Percentiles rank a stretch among this genome's conserved stretches.
Conservation (phyloP, 495 filamentous ascomycete genomes). For the Penicillium riverlandense region DNA sequence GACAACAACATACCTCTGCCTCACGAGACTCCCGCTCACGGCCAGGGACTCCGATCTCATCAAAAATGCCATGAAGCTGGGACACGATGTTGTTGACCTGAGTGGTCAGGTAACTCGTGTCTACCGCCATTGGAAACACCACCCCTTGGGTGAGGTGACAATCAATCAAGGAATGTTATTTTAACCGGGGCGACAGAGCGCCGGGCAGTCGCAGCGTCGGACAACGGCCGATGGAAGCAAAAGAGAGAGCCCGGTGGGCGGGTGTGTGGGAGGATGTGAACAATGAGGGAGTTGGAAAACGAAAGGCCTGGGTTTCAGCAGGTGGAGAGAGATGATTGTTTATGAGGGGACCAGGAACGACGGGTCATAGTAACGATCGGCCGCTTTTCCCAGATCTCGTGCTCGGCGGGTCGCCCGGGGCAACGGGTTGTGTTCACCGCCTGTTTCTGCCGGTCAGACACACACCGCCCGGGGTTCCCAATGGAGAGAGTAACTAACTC, state of each 20-base stretch:
- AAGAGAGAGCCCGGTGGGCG: slow-evolving; percentile 12
- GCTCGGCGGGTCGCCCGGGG: no score
- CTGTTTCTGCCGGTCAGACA: slow-evolving; percentile 15
- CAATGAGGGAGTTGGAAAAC: no score
- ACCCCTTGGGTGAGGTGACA: slow-evolving; percentile 1
- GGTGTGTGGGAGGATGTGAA: neutral
- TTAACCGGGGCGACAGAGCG: slow-evolving; percentile 8
- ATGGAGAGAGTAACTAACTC: no score
- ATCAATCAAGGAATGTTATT: slow-evolving; percentile 10
- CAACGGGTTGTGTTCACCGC: slow-evolving; percentile 7
- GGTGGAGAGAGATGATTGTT: slow-evolving; percentile 19
- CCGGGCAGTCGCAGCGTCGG: slow-evolving; percentile 8
- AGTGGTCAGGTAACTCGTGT: slow-evolving; percentile 83
- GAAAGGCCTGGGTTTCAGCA: no score
- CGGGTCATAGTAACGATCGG: no score
- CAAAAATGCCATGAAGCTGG: slow-evolving; percentile 87
- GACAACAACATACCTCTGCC: slow-evolving; percentile 57
- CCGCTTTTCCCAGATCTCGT: no score
- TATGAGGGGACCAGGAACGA: slow-evolving; percentile 17
- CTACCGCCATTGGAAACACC: slow-evolving; percentile 61
- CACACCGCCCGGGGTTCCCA: slow-evolving; percentile 12
- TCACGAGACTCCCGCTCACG: slow-evolving; percentile 88
- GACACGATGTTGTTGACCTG: slow-evolving; percentile 89
- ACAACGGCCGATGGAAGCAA: slow-evolving; percentile 15
- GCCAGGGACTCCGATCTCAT: slow-evolving; percentile 85